Base-by-base conservation (phyloP, 1,139 yeast genomes). In the Starmera stellimalicola region DNA sequence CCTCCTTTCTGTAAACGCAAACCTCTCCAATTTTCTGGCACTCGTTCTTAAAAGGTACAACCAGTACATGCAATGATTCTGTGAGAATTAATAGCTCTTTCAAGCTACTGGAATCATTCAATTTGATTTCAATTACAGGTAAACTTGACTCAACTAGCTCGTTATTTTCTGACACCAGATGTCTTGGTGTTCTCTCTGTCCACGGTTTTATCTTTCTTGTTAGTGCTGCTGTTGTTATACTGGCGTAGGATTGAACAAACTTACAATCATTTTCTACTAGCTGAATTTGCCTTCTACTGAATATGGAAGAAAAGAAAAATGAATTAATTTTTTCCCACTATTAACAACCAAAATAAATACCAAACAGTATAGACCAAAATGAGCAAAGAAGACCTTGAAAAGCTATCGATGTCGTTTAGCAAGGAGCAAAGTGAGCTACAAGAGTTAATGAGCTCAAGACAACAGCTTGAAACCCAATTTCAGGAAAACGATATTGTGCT, bases 401-500 rank as follows among this genome's bases (percentile, higher is more conserved):
- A 44, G 31, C 33, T 52, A 10, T 46, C 55, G 0, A 40, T 47
- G 25, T 44, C 42, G 19, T 56, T 54, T 38, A 47, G 50, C 31
- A 45, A 52, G 24, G 43, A 61, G 5, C 74, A 69, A 41, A 51
- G 54, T 16, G 63, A 57, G 16, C 49, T 66, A n/a, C 57, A 55
- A 36, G 79, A 73, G 33, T 59, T 74, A 23, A 62, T 78, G 30
- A 58, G 68, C 5, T 71, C 80, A 7, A 70, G 93, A 51, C 82
- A 81, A 35, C 70, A 73, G 48, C 62, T 81, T 29, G 93, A 81
- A 51, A 79, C 91, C 1, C 93, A 81, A 54, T 70, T 55, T 47
- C 97, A 91, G 57, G 98, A 91, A 57, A 88, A 88, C 59, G 79
- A 78, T 52, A 87, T 91, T 34, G 98, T 91, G n/a, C 67, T 77